Evolutionary conservation across 768 basidiomycete genomes (phyloP).

Genomic region (Kwoniella newhampshirensis): DNA sequence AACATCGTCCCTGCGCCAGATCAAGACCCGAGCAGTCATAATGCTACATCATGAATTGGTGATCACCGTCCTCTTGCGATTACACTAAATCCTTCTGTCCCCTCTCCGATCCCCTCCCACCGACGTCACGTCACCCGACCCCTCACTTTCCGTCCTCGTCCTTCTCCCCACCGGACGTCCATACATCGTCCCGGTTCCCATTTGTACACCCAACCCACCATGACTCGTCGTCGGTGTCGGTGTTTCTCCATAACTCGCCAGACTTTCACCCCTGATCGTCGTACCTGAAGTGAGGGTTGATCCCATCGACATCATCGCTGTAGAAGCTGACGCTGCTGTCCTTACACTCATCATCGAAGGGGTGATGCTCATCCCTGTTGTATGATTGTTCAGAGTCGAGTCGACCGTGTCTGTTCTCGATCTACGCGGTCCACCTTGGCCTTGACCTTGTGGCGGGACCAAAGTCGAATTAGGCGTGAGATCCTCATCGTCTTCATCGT

Average conservation of each 20-base stretch:
- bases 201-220: neutral
- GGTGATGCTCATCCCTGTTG: neutral
- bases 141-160: conserved; percentile 15
- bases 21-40: too few species aligned
- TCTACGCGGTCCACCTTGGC: neutral
- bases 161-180: conserved; percentile 8
- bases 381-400: neutral
- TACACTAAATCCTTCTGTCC: too few species aligned
- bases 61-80: too few species aligned
- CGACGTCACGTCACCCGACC: conserved; percentile 1
- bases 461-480: neutral
- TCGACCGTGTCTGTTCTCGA: neutral
- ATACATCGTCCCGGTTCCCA: conserved; percentile 12
- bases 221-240: conserved; percentile 1
- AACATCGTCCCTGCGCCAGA: too few species aligned
- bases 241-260: conserved; percentile 19
- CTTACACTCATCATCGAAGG: conserved; percentile 5
- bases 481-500: conserved; percentile 2
- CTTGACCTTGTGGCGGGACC: too few species aligned
- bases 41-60: too few species aligned
- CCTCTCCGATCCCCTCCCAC: neutral
- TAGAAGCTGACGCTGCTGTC: too few species aligned
- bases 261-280: conserved; percentile 20
- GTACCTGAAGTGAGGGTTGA: conserved; percentile 5
- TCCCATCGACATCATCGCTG: conserved; percentile 1